These are phyloP conservation scores for Sporothrix sp. DNA, from an alignment of 2,329 filamentous ascomycete species.

Conservation along the genomic window DNA sequence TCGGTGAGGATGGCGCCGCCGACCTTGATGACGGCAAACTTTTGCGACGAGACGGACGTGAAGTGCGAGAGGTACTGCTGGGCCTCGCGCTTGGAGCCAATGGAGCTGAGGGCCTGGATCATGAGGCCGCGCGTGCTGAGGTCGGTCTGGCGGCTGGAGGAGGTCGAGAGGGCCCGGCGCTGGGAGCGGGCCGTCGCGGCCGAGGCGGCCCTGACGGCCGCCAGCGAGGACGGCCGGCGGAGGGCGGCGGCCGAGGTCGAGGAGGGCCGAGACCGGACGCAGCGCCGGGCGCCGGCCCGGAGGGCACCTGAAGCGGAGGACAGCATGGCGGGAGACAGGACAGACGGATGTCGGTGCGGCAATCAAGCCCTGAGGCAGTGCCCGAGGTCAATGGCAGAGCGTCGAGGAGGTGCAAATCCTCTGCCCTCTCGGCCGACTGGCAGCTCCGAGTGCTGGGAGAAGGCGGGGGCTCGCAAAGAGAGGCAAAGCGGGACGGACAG, in stretches of 20 bases:
- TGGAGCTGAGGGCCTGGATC: slow-evolving; percentile 85
- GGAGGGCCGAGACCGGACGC: slow-evolving; percentile 24
- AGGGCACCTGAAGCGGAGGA: slow-evolving; percentile 33
- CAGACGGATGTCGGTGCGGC: not conserved
- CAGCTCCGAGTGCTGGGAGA: slow-evolving; percentile 5
- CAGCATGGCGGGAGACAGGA: slow-evolving; percentile 27
- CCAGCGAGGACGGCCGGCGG: slow-evolving; percentile 2
- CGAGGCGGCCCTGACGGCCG: not conserved
- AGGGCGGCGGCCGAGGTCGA: slow-evolving; percentile 18
- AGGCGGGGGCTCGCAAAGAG: slow-evolving; percentile 1
- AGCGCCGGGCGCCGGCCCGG: slow-evolving; percentile 35
- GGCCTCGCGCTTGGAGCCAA: slow-evolving; percentile 90
- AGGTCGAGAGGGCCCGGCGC: slow-evolving; percentile 27
- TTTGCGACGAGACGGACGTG: slow-evolving; percentile 89
- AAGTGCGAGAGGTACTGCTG: slow-evolving; percentile 98
- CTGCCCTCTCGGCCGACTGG: slow-evolving; percentile 11
- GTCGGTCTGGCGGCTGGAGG: slow-evolving; percentile 31
- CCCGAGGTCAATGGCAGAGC: not conserved
- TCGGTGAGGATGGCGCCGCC: slow-evolving; percentile 93
- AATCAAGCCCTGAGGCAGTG: not conserved
- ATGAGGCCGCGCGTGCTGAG: slow-evolving; percentile 68
- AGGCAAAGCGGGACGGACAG: slow-evolving; percentile 1
- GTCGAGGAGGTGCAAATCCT: slow-evolving; percentile 7
- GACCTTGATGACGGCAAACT: slow-evolving; percentile 97
- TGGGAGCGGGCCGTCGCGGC: slow-evolving; percentile 7